Conservation (phyloP, 768 basidiomycete species). For the Tulasnella sp. region DNA sequence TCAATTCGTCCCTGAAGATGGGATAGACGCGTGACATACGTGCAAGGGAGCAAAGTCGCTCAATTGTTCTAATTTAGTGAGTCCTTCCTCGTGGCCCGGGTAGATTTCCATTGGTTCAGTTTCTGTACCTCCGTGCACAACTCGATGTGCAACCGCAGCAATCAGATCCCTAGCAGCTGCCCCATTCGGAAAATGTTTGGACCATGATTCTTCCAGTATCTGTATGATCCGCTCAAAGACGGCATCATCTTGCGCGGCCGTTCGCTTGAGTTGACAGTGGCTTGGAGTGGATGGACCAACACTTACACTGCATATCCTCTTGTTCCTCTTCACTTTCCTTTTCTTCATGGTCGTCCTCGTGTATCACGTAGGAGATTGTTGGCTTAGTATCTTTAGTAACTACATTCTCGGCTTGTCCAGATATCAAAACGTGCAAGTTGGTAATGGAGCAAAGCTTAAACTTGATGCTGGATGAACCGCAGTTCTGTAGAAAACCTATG, state of each 20-base stretch:
- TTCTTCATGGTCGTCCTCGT: slow-evolving; percentile 13
- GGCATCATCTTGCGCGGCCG: slow-evolving; percentile 29
- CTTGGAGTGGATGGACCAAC: neutral
- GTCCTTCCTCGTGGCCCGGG: slow-evolving; percentile 53
- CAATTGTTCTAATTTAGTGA: slow-evolving; percentile 56
- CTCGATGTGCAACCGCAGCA: slow-evolving; percentile 52
- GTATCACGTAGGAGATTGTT: slow-evolving; percentile 15
- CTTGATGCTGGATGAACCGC: slow-evolving; percentile 24
- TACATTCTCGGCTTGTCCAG: slow-evolving; percentile 18
- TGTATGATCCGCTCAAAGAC: slow-evolving; percentile 50
- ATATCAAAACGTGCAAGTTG: slow-evolving; percentile 17
- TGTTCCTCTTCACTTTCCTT: slow-evolving; percentile 16
- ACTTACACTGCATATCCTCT: slow-evolving; percentile 18
- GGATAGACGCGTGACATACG: slow-evolving; percentile 24
- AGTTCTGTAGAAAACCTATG: slow-evolving; percentile 18
- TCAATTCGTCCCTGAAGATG: neutral
- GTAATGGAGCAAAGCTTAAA: slow-evolving; percentile 21
- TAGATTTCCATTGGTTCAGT: slow-evolving; percentile 55
- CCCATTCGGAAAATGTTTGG: slow-evolving; percentile 25
- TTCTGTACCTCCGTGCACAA: slow-evolving; percentile 81
- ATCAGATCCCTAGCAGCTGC: slow-evolving; percentile 36
- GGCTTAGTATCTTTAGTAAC: slow-evolving; percentile 16
- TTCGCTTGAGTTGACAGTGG: neutral
- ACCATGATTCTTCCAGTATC: slow-evolving; percentile 27
- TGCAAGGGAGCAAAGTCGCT: slow-evolving; percentile 57